Evolutionary conservation across 257 asterid species (phyloP).

Genomic region (Cordia subcordata): DNA sequence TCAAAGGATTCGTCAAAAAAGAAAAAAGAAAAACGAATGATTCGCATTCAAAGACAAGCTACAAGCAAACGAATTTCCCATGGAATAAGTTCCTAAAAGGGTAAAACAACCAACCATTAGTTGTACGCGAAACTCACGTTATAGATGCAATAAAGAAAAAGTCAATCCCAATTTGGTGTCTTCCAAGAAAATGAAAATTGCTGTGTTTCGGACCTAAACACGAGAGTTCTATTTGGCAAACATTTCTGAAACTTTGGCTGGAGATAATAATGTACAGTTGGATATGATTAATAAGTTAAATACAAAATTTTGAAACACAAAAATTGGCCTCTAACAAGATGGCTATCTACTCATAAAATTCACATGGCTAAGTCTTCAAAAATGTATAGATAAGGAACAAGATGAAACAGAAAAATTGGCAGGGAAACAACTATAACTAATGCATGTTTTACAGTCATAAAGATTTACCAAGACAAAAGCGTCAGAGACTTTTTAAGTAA

Average conservation of each 20-base stretch:
- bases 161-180: no score
- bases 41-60: no score
- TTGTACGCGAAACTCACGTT: no score
- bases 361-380: not conserved
- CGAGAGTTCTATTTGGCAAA: no score
- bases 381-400: not conserved
- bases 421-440: slow-evolving; percentile 20
- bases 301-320: slow-evolving; percentile 18
- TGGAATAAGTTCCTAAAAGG: no score
- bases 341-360: not conserved
- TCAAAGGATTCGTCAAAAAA: no score
- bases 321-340: slow-evolving; percentile 18
- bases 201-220: no score
- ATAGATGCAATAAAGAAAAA: no score
- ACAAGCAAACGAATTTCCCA: no score
- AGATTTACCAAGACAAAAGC: slow-evolving; percentile 28
- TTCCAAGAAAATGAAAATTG: no score
- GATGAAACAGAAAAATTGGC: slow-evolving; percentile 8
- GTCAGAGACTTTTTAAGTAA: slow-evolving; percentile 19
- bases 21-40: no score
- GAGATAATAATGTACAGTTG: slow-evolving; percentile 37
- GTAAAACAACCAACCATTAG: no score
- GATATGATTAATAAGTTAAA: slow-evolving; percentile 18
- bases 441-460: slow-evolving; percentile 14
- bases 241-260: not conserved